Percentiles rank a stretch among this genome's conserved stretches.
Evolutionary conservation across 176 grass and related monocot genomes (phyloP).

Genomic region (Triticum urartu): DNA sequence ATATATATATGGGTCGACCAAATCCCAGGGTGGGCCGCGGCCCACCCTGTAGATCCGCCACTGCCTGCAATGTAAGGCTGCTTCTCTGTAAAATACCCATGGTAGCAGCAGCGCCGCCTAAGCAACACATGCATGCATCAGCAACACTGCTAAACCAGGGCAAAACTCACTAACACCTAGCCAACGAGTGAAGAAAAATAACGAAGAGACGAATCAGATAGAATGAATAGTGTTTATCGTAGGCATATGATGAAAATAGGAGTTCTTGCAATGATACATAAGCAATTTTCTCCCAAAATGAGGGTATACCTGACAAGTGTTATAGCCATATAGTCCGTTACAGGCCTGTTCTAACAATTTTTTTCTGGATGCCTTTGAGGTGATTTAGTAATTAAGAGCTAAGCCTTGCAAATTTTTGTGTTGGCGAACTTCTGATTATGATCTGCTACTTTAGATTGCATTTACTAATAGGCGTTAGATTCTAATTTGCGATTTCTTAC

Average conservation of each 20-base stretch:
- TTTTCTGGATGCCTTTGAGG: not conserved
- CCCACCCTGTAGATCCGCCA: too few relatives aligned
- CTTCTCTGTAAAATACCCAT: not conserved
- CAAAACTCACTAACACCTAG: not conserved
- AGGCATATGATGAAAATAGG: not conserved
- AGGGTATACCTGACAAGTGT: not conserved
- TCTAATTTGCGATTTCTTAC: not conserved
- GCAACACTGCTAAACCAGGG: not conserved
- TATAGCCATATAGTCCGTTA: not conserved
- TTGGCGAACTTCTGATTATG: not conserved
- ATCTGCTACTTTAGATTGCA: not conserved
- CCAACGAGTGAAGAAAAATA: not conserved
- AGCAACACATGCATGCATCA: not conserved
- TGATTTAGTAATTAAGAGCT: conserved; percentile 1
- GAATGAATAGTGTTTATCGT: not conserved
- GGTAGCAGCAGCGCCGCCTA: not conserved
- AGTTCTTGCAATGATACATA: not conserved
- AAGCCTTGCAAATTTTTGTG: not conserved
- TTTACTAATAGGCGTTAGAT: not conserved
- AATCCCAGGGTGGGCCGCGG: too few relatives aligned
- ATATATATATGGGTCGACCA: too few relatives aligned
- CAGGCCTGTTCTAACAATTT: not conserved
- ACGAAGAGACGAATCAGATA: not conserved
- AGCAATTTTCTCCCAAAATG: conserved; percentile 3
- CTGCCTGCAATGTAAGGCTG: not conserved